Base-by-base conservation (phyloP, 2,329 filamentous ascomycete genomes). In the Ceratocystis huliohia region DNA sequence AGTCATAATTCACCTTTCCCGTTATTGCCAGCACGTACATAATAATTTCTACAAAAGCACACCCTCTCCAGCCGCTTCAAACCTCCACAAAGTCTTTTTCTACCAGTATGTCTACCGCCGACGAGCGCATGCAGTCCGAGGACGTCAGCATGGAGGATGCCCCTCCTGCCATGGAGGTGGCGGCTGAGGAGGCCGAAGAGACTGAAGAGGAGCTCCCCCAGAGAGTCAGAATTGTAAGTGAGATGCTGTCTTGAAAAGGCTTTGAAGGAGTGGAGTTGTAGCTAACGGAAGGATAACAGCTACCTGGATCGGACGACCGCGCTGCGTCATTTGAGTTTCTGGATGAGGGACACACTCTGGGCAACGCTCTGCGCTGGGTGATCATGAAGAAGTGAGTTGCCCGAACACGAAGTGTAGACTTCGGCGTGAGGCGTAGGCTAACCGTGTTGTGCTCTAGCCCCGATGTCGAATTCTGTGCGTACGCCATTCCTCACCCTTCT, bases 381-480 rank as follows among this genome's bases (percentile, higher is more conserved):
- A 95, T 99, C 73, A 96, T 96, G 89, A 97, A 97, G 78, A 99
- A 99, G 93, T 96, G 79, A 70, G 84, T 74, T 6, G 28, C 61
- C 37, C 10, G n/a, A 10, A 64, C 6, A 2, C 10, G 10, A 6
- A 0, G 20, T 37, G 3, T 3, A 17, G n/a, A 68, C 70, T 68
- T 57, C 66, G n/a, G n/a, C 3, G 3, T 20, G 2, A 13, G 3
- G 15, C 10, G 28, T 8, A 6, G 2, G 15, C 65, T 62, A 66
- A 66, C 57, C 13, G 15, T 44, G 20, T 3, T 6, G 7, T 28
- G 33, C 44, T 65, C 65, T 70, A 97, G 93, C 75, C 93, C 94
- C 37, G 86, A 94, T 70, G 94, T 99, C 68, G 94, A 99, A 75
- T 96, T 99, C 78, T 97, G 94, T 77, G 94, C 93, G 69, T 99